Evolutionary conservation across 768 basidiomycete species (phyloP).

Genomic region (Leucogyrophana mollusca): DNA sequence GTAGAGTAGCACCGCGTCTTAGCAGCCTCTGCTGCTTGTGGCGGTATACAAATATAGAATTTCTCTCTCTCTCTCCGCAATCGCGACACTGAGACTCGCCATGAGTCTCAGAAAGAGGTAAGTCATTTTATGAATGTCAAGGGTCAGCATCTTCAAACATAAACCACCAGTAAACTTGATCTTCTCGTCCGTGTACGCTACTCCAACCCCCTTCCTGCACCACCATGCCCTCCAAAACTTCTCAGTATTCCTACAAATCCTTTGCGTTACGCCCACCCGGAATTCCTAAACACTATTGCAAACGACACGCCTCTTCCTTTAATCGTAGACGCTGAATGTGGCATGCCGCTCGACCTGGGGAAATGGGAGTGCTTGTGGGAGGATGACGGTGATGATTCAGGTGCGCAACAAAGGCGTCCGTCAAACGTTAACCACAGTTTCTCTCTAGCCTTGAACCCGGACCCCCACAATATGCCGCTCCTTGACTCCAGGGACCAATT

Average conservation of each 20-base stretch:
- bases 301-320: slow-evolving; percentile 86
- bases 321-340: slow-evolving; percentile 95
- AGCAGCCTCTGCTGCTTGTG: too few species aligned
- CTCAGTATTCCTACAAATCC: slow-evolving; percentile 91
- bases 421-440: neutral
- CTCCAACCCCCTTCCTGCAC: slow-evolving; percentile 89
- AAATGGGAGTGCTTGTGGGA: slow-evolving; percentile 84
- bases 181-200: slow-evolving; percentile 92
- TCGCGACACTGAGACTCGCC: too few species aligned
- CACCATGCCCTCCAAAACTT: slow-evolving; percentile 96
- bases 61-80: too few species aligned
- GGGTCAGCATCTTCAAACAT: neutral
- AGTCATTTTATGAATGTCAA: neutral
- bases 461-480: slow-evolving; percentile 50
- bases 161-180: slow-evolving; percentile 69
- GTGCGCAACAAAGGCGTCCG: slow-evolving; percentile 35
- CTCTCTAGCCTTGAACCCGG: slow-evolving; percentile 60
- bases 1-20: too few species aligned
- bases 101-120: slow-evolving; percentile 64
- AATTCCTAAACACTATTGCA: slow-evolving; percentile 79
- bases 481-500: slow-evolving; percentile 77
- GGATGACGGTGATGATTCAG: slow-evolving; percentile 67
- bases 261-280: slow-evolving; percentile 81
- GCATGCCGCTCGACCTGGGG: slow-evolving; percentile 92
- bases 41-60: too few species aligned